These are phyloP conservation scores for Aspergillus sp. DNA, from an alignment of 2,329 filamentous ascomycete species.

Conservation along the genomic window DNA sequence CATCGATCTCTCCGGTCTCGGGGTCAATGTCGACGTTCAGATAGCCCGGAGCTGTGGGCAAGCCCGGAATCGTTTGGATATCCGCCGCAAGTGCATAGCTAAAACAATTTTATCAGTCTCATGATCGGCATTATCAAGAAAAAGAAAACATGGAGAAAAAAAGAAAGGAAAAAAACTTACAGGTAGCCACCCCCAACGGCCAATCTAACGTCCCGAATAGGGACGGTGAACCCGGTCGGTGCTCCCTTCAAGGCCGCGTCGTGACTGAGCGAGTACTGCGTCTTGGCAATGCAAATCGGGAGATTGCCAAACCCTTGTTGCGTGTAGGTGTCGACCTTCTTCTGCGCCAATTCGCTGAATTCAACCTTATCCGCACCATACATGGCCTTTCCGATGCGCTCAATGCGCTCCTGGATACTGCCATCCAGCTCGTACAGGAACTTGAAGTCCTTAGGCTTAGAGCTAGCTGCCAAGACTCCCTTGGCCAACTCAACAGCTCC, in stretches of 20 bases:
- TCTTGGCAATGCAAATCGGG: conserved; percentile 96
- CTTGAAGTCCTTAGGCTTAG: conserved; percentile 81
- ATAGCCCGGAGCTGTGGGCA: conserved; percentile 93
- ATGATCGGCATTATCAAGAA: conserved; percentile 36
- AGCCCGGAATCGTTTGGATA: conserved; percentile 94
- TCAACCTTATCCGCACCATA: conserved; percentile 87
- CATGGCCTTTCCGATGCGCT: conserved; percentile 86
- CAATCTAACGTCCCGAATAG: conserved; percentile 89
- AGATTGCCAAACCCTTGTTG: conserved; percentile 87
- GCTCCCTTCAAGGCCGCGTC: conserved; percentile 92
- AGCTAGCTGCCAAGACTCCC: conserved; percentile 75
- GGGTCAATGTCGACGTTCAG: conserved; percentile 81
- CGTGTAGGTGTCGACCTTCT: conserved; percentile 94
- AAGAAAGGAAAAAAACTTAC: conserved; percentile 45
- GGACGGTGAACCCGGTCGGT: conserved; percentile 88
- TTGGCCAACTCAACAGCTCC: conserved; percentile 86
- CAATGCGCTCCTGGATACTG: conserved; percentile 81
- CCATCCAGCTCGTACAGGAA: conserved; percentile 79
- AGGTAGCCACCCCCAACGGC: conserved; percentile 91
- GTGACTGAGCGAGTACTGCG: conserved; percentile 93
- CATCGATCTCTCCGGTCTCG: conserved; percentile 80
- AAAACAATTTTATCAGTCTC: too few species aligned
- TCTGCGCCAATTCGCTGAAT: conserved; percentile 89
- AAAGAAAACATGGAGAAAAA: conserved; percentile 13
- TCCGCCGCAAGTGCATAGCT: conserved; percentile 89